Evolutionary conservation across 2,329 filamentous ascomycete genomes (phyloP).

Genomic region (Diaporthe velutina): DNA sequence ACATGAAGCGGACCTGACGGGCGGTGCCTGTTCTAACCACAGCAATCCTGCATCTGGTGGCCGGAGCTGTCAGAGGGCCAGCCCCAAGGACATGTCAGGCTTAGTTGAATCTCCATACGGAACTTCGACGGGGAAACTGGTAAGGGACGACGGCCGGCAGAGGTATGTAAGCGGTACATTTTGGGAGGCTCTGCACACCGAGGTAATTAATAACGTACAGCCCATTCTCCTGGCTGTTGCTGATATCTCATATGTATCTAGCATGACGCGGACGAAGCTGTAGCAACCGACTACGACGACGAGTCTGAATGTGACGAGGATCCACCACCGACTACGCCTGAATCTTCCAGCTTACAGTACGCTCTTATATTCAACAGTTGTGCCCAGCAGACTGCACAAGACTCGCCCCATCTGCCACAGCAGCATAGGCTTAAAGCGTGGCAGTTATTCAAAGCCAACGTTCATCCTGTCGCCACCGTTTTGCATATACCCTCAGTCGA

Average conservation of each 20-base stretch:
- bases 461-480: background rate
- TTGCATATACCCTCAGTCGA: slow-evolving; percentile 22
- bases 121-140: slow-evolving; percentile 4
- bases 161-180: slow-evolving; percentile 14
- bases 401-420: background rate
- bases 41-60: background rate
- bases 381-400: background rate
- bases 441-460: background rate
- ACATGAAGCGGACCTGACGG: background rate
- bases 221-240: background rate
- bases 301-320: slow-evolving; percentile 9
- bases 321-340: background rate
- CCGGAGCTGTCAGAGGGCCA: background rate
- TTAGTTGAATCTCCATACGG: slow-evolving; percentile 13
- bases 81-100: background rate
- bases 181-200: slow-evolving; percentile 18
- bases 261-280: background rate
- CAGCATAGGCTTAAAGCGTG: background rate
- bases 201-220: background rate
- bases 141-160: slow-evolving; percentile 12
- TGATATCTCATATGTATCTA: background rate
- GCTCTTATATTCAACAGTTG: slow-evolving; percentile 16
- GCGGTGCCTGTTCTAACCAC: background rate
- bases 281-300: background rate
- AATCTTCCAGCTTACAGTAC: background rate